Conservation (phyloP, 257 asterid species). For the Nicotiana knightiana region DNA sequence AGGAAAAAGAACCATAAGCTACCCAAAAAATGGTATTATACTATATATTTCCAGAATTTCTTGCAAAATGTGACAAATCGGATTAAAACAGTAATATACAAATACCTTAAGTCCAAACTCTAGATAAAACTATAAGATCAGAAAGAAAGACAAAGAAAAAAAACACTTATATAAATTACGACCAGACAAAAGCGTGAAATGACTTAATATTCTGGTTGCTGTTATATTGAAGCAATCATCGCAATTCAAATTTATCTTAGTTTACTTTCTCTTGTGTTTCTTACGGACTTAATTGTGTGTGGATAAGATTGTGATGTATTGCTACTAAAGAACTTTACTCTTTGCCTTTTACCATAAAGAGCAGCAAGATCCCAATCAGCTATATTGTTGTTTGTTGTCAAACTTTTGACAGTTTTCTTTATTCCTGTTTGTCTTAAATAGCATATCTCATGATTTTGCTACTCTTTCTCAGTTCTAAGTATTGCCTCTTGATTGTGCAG, state of each 20-base stretch:
- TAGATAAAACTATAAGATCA: no score
- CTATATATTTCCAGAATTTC: neutral
- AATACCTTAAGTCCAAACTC: neutral
- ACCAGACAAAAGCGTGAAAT: no score
- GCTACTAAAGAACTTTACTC: neutral
- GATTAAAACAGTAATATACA: neutral
- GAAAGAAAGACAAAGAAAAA: no score
- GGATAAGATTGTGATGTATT: neutral
- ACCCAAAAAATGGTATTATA: neutral
- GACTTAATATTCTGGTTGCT: no score
- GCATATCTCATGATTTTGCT: neutral
- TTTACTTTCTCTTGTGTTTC: no score
- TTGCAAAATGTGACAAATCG: neutral
- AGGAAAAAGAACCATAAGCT: neutral
- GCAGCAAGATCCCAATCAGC: neutral
- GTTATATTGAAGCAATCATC: no score
- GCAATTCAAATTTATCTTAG: no score
- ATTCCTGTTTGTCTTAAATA: neutral
- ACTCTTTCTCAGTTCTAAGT: neutral
- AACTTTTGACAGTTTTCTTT: neutral
- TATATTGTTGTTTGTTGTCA: neutral
- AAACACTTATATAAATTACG: no score
- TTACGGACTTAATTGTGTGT: no score
- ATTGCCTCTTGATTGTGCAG: constrained; percentile 36
- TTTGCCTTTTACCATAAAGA: neutral